These are phyloP conservation scores for Phaeophleospora eucalypticola DNA, from an alignment of 2,329 filamentous ascomycete species.

Conservation along the genomic window DNA sequence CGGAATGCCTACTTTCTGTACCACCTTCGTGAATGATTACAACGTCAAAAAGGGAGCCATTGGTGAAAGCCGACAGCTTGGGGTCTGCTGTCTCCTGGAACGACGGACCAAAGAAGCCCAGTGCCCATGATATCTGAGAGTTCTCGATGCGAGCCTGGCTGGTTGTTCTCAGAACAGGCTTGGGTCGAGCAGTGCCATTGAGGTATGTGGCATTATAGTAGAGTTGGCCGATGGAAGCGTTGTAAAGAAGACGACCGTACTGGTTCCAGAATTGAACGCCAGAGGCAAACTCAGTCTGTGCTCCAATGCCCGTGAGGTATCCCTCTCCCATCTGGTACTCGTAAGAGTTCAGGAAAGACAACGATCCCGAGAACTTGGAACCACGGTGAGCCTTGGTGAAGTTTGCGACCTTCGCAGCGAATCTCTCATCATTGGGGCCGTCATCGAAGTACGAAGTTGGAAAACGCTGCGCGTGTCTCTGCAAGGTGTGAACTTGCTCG, in stretches of 20 bases:
- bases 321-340: constrained; percentile 44
- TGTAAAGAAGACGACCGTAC: constrained; percentile 53
- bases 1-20: constrained; percentile 44
- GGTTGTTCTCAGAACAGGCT: constrained; percentile 52
- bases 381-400: constrained; percentile 38
- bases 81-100: constrained; percentile 38
- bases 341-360: constrained; percentile 53
- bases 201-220: constrained; percentile 49
- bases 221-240: constrained; percentile 46
- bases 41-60: constrained; percentile 42
- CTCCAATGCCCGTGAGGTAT: constrained; percentile 23
- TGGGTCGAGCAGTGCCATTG: constrained; percentile 44
- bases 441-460: constrained; percentile 47
- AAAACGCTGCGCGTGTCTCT: constrained; percentile 54
- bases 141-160: constrained; percentile 53
- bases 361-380: constrained; percentile 42
- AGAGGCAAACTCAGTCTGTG: constrained; percentile 45
- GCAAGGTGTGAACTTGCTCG: constrained; percentile 51
- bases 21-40: constrained; percentile 50
- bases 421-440: constrained; percentile 46
- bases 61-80: constrained; percentile 37
- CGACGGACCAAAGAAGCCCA: constrained; percentile 51
- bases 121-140: constrained; percentile 51
- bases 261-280: constrained; percentile 53
- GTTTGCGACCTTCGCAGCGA: constrained; percentile 48